These are phyloP conservation scores for Ostreobium quekettii DNA, from an alignment of 139 green algal species.

Conservation along the genomic window DNA sequence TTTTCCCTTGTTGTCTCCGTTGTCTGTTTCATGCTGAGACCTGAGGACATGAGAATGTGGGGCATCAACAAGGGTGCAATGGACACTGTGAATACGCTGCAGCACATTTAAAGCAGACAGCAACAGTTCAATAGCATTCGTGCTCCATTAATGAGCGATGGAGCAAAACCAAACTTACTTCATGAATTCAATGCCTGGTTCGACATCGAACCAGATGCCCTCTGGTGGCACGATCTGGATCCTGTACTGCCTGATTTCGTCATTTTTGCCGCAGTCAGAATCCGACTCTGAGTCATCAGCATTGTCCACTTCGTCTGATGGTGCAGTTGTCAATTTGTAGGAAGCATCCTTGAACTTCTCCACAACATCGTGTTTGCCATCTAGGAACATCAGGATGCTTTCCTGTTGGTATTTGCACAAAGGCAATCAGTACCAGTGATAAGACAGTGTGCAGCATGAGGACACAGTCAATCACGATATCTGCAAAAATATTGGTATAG, in stretches of 20 bases:
- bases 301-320: not conserved
- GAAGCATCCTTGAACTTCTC: not conserved
- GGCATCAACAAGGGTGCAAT: not conserved
- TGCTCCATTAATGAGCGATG: not conserved
- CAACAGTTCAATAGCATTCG: not conserved
- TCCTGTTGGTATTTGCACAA: too few relatives aligned
- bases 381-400: slow-evolving; percentile 2
- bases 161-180: too few relatives aligned
- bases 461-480: too few relatives aligned
- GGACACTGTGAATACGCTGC: not conserved
- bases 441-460: too few relatives aligned
- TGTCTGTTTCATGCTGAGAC: slow-evolving; percentile 1
- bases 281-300: not conserved
- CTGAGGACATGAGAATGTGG: not conserved
- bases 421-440: too few relatives aligned
- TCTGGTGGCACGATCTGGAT: slow-evolving; percentile 15
- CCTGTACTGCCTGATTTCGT: not conserved
- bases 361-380: not conserved
- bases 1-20: not conserved
- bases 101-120: not conserved
- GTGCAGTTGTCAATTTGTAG: not conserved
- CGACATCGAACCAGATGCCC: slow-evolving; percentile 7
- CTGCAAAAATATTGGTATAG: slow-evolving; percentile 24
- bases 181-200: slow-evolving; percentile 15
- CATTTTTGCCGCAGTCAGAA: not conserved